These are phyloP conservation scores for Paraphoma sp. DNA, from an alignment of 2,329 filamentous ascomycete genomes.

Conservation along the genomic window DNA sequence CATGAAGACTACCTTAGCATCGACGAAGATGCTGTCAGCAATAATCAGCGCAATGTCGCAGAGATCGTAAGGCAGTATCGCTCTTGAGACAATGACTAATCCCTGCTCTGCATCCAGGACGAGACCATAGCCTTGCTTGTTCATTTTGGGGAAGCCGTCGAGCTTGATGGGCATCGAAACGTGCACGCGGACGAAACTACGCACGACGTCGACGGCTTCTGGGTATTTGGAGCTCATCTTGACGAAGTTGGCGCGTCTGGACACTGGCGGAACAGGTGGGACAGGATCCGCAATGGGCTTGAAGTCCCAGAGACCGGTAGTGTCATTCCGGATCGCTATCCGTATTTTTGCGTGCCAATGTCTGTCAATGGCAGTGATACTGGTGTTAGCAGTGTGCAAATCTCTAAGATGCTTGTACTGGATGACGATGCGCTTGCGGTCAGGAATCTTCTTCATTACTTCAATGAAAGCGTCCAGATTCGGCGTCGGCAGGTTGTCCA, in stretches of 20 bases:
- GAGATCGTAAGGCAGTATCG: constrained; percentile 93
- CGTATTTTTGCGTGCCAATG: constrained; percentile 98
- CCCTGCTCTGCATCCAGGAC: constrained; percentile 98
- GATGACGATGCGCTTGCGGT: constrained; percentile 83
- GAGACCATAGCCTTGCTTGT: constrained; percentile 93
- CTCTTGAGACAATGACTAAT: constrained; percentile 89
- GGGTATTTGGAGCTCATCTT: constrained; percentile 87
- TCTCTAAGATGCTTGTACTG: constrained; percentile 96
- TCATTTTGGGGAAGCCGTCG: constrained; percentile 94
- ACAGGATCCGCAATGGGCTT: constrained; percentile 81
- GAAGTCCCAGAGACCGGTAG: constrained; percentile 93
- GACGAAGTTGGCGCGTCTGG: constrained; percentile 87
- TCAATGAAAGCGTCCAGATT: constrained; percentile 88
- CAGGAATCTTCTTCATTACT: constrained; percentile 86
- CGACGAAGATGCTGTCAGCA: constrained; percentile 92
- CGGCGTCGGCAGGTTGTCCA: constrained; percentile 90
- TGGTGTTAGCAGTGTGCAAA: constrained; percentile 91
- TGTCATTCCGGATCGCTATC: constrained; percentile 87
- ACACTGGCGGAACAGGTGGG: constrained; percentile 73
- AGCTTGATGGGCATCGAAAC: constrained; percentile 95
- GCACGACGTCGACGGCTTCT: constrained; percentile 89
- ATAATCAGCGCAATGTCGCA: constrained; percentile 97
- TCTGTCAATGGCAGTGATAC: constrained; percentile 88
- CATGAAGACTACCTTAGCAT: constrained; percentile 93
- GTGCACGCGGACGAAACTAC: constrained; percentile 91